Percentiles rank a stretch among this genome's conserved stretches.
Evolutionary conservation across 2,329 filamentous ascomycete species (phyloP).

Genomic region (Thielaviopsis ethacetica): DNA sequence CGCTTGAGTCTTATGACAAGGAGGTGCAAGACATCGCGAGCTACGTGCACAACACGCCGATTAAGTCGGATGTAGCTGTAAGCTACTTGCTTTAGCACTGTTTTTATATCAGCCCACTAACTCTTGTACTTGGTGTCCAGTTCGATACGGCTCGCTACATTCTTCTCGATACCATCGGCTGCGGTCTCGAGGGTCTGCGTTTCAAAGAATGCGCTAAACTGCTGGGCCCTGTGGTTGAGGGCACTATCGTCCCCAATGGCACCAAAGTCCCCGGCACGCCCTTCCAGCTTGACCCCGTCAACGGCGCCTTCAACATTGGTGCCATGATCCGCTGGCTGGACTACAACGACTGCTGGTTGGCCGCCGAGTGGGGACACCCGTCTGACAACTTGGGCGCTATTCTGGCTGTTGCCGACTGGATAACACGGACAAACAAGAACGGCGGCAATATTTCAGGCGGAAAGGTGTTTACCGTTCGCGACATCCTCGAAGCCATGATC

Average conservation of each 20-base stretch:
- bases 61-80: constrained; percentile 86
- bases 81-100: constrained; percentile 22
- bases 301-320: constrained; percentile 96
- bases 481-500: constrained; percentile 94
- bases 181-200: constrained; percentile 83
- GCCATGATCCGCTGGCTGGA: constrained; percentile 98
- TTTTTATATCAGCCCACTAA: not conserved
- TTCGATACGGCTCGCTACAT: constrained; percentile 94
- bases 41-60: constrained; percentile 84
- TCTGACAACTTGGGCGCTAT: constrained; percentile 97
- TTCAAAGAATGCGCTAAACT: constrained; percentile 96
- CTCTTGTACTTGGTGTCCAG: constrained; percentile 24
- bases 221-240: constrained; percentile 78
- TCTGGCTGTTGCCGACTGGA: constrained; percentile 91
- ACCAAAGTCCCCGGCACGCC: constrained; percentile 80
- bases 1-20: constrained; percentile 54
- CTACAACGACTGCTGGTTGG: constrained; percentile 99
- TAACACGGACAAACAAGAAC: constrained; percentile 72
- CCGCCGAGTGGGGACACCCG: constrained; percentile 96
- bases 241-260: constrained; percentile 82
- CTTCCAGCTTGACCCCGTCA: constrained; percentile 88
- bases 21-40: constrained; percentile 90
- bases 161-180: constrained; percentile 91
- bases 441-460: constrained; percentile 68
- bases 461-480: constrained; percentile 74